These are phyloP conservation scores for Marasmius sp. DNA, from an alignment of 1,284 basidiomycete species.

Conservation along the genomic window DNA sequence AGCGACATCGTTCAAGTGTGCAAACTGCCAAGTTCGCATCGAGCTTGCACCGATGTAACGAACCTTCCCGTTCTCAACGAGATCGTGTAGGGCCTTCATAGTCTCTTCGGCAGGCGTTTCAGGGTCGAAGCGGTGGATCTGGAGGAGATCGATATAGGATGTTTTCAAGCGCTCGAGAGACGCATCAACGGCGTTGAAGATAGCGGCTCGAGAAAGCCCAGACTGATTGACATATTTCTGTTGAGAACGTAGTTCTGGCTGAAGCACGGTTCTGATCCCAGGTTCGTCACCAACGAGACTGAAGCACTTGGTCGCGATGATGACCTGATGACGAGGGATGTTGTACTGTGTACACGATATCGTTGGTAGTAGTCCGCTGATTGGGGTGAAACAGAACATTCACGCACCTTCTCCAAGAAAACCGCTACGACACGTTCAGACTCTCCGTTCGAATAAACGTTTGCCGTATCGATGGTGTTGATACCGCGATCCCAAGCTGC, in stretches of 20 bases:
- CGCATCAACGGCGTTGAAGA: conserved; percentile 36
- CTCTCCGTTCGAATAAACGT: conserved; percentile 43
- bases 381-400: conserved; percentile 1
- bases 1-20: conserved; percentile 21
- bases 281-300: conserved; percentile 15
- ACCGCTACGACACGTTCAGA: conserved; percentile 38
- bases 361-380: conserved; percentile 6
- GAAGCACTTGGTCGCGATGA: conserved; percentile 44
- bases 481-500: conserved; percentile 30
- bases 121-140: conserved; percentile 36
- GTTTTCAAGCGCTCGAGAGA: conserved; percentile 31
- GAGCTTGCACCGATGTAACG: conserved; percentile 41
- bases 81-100: conserved; percentile 42
- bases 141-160: conserved; percentile 37
- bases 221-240: conserved; percentile 35
- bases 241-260: neutral
- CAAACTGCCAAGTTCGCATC: conserved; percentile 33
- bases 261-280: neutral
- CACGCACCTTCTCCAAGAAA: conserved; percentile 40
- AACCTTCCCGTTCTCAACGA: conserved; percentile 38
- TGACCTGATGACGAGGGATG: conserved; percentile 53
- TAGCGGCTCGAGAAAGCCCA: conserved; percentile 34
- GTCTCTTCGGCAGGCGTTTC: conserved; percentile 37
- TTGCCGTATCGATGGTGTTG: conserved; percentile 42
- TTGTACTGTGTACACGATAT: conserved; percentile 33